These are phyloP conservation scores for Backusella luteola DNA, from an alignment of 192 early-diverging fungal genomes.

Conservation along the genomic window DNA sequence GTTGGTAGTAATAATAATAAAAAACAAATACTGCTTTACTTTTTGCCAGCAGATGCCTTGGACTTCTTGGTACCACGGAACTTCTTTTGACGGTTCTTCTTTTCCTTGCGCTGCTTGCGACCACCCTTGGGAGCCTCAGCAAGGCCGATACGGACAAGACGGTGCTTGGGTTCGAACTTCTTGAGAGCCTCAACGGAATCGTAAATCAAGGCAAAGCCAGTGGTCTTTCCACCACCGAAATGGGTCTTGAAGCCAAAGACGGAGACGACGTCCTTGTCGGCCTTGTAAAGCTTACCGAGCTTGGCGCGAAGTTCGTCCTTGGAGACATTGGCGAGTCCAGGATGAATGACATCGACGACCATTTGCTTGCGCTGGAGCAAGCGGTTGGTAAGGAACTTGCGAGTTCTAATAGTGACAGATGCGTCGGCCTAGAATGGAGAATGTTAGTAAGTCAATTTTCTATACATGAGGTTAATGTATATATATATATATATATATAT, in stretches of 20 bases:
- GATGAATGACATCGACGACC: constrained; percentile 96
- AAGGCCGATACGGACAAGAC: constrained; percentile 76
- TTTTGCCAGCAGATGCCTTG: constrained; percentile 64
- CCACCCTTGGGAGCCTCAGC: constrained; percentile 69
- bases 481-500: too few species aligned
- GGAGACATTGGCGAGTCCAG: constrained; percentile 89
- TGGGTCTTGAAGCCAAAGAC: constrained; percentile 93
- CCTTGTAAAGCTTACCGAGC: constrained; percentile 94
- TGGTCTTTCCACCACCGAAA: constrained; percentile 96
- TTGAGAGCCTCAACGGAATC: constrained; percentile 90
- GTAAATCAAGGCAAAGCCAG: constrained; percentile 96
- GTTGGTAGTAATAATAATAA: background rate
- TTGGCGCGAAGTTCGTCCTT: constrained; percentile 92
- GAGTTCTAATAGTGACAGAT: constrained; percentile 93
- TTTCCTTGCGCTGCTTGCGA: constrained; percentile 99
- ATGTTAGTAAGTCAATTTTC: too few species aligned
- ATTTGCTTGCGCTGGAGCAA: constrained; percentile 97
- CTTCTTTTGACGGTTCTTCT: constrained; percentile 99
- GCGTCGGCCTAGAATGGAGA: constrained; percentile 64
- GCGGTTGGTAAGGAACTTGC: constrained; percentile 99
- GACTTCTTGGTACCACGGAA: constrained; percentile 95
- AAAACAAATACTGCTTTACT: constrained; percentile 46
- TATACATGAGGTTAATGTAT: too few species aligned
- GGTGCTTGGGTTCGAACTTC: constrained; percentile 99
- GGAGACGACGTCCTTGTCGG: constrained; percentile 84